Conservation (phyloP, 768 basidiomycete genomes). For the Kwoniella mangroviensis region DNA sequence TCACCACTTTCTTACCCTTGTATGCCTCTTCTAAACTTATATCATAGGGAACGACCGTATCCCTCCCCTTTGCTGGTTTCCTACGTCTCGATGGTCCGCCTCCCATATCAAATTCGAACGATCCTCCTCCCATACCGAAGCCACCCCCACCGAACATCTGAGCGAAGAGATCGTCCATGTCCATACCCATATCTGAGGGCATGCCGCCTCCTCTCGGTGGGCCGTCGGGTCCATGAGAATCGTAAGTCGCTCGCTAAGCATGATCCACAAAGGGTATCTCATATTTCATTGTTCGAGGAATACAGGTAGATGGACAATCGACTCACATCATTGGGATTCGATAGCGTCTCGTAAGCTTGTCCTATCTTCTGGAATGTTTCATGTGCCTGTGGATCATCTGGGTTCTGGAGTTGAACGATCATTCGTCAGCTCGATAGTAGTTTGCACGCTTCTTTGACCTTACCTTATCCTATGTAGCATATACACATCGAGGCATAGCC, state of each 20-base stretch:
- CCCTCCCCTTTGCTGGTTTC: constrained; percentile 40
- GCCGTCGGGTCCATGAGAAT: constrained; percentile 49
- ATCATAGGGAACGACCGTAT: constrained; percentile 62
- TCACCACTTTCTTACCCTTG: constrained; percentile 83
- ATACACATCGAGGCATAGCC: not conserved
- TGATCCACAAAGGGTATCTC: too few relatives aligned
- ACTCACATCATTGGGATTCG: constrained; percentile 49
- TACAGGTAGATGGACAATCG: not conserved
- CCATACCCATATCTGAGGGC: constrained; percentile 61
- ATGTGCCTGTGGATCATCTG: constrained; percentile 81
- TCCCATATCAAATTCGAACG: constrained; percentile 68
- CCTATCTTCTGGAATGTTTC: constrained; percentile 86
- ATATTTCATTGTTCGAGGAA: too few relatives aligned
- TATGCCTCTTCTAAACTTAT: constrained; percentile 92
- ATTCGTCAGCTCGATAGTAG: too few relatives aligned
- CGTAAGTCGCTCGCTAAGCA: constrained; percentile 55
- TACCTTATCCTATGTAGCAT: constrained; percentile 70
- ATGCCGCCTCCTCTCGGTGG: constrained; percentile 37
- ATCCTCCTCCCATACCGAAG: constrained; percentile 64
- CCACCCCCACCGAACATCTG: constrained; percentile 64
- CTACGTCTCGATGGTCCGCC: constrained; percentile 14
- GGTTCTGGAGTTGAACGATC: too few relatives aligned
- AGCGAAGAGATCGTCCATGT: constrained; percentile 58
- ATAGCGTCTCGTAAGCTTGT: constrained; percentile 65
- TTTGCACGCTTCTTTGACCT: too few relatives aligned